Evolutionary conservation across 306 rosid species (phyloP).

Genomic region (Cicer judaicum): DNA sequence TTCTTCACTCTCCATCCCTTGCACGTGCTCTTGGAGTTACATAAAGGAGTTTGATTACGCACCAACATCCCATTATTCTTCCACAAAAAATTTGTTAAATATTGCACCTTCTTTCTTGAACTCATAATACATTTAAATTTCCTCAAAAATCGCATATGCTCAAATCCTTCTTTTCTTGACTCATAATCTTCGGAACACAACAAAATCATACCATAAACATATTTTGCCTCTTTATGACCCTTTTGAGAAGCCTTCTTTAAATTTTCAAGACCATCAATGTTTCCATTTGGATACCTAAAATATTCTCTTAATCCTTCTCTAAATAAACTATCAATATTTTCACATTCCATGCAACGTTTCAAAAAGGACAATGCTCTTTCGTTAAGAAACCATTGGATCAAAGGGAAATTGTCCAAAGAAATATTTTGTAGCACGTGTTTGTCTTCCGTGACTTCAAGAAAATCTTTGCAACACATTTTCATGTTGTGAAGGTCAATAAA

Average conservation of each 20-base stretch:
- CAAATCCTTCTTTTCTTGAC: constrained; percentile 23
- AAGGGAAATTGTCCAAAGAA: constrained; percentile 11
- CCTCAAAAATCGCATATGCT: constrained; percentile 18
- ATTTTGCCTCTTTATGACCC: constrained; percentile 43
- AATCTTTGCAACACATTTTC: constrained; percentile 32
- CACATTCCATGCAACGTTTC: constrained; percentile 14
- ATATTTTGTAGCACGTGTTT: not conserved
- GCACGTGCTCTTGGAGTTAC: constrained; percentile 10
- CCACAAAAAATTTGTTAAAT: not conserved
- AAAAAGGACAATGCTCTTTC: not conserved
- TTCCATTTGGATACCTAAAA: not conserved
- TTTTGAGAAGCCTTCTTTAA: constrained; percentile 25
- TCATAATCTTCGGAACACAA: not conserved
- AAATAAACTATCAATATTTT: constrained; percentile 30
- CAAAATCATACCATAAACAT: constrained; percentile 42
- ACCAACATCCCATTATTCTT: not conserved
- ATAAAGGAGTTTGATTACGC: not conserved
- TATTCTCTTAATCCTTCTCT: constrained; percentile 41
- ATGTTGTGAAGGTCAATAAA: constrained; percentile 19
- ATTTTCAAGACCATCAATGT: not conserved
- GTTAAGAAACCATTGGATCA: not conserved
- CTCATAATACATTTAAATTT: not conserved
- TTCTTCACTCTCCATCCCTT: constrained; percentile 20
- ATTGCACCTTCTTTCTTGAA: constrained; percentile 28
- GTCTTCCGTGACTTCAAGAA: constrained; percentile 24